Evolutionary conservation across 2,329 filamentous ascomycete species (phyloP).

Genomic region (Ustilaginoidea virens): DNA sequence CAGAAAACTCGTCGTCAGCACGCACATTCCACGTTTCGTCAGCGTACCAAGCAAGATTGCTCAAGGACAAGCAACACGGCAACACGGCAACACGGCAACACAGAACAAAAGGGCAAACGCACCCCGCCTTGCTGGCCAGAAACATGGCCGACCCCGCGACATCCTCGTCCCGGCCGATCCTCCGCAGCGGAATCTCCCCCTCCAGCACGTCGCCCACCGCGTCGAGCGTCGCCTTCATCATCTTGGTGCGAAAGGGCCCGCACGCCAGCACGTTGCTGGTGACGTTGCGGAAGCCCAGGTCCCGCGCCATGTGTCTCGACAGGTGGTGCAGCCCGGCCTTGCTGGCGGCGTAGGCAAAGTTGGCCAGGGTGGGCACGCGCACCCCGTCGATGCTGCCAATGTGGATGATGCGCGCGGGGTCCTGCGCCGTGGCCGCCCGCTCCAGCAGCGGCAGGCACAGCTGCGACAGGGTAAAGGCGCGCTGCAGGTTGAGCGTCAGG

Average conservation of each 20-base stretch:
- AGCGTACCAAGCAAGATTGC: background rate
- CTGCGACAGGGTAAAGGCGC: conserved; percentile 52
- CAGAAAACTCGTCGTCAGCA: background rate
- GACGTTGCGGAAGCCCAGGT: conserved; percentile 42
- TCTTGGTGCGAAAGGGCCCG: conserved; percentile 54
- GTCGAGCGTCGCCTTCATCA: conserved; percentile 48
- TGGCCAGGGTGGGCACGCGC: conserved; percentile 41
- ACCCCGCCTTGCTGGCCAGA: conserved; percentile 50
- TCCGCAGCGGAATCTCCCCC: conserved; percentile 43
- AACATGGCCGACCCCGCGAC: conserved; percentile 59
- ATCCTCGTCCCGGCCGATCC: conserved; percentile 53
- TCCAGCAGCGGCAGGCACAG: conserved; percentile 43
- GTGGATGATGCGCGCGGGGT: conserved; percentile 45
- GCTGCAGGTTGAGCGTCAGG: conserved; percentile 50
- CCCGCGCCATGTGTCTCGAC: conserved; percentile 39
- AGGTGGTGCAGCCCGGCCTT: conserved; percentile 54
- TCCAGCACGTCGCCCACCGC: conserved; percentile 38
- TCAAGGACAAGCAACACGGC: conserved; percentile 25
- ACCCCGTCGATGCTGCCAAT: conserved; percentile 50
- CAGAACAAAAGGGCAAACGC: conserved; percentile 6
- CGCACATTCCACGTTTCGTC: no score
- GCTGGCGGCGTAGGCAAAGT: conserved; percentile 42
- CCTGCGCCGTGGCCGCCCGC: conserved; percentile 21
- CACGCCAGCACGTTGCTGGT: conserved; percentile 57
- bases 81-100: conserved; percentile 33